Conservation (phyloP, 1,284 basidiomycete genomes). For the Ustilago nuda region DNA sequence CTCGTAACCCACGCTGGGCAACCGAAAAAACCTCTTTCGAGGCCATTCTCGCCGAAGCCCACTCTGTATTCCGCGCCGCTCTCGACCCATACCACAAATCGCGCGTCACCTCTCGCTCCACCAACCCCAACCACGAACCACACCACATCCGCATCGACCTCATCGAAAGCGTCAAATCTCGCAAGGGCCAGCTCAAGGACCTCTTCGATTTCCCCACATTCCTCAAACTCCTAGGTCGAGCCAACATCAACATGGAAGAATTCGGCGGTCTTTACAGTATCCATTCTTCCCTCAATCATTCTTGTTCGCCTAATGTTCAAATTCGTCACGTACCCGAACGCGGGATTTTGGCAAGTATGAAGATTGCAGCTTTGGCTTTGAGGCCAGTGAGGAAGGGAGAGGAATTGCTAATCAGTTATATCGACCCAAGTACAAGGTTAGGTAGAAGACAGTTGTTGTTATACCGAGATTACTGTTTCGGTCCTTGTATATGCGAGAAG, state of each 20-base stretch:
- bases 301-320: slow-evolving; percentile 81
- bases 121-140: slow-evolving; percentile 74
- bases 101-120: slow-evolving; percentile 78
- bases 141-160: slow-evolving; percentile 74
- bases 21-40: slow-evolving; percentile 50
- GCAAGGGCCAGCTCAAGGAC: slow-evolving; percentile 73
- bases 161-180: slow-evolving; percentile 67
- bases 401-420: slow-evolving; percentile 80
- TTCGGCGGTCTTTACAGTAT: slow-evolving; percentile 87
- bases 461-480: slow-evolving; percentile 69
- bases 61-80: slow-evolving; percentile 33
- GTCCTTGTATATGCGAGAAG: slow-evolving; percentile 76
- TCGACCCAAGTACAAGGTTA: slow-evolving; percentile 76
- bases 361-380: slow-evolving; percentile 79
- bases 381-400: slow-evolving; percentile 77
- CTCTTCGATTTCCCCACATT: slow-evolving; percentile 82
- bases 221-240: slow-evolving; percentile 79
- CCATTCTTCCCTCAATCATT: slow-evolving; percentile 88
- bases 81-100: slow-evolving; percentile 52
- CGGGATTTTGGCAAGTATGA: slow-evolving; percentile 73
- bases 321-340: slow-evolving; percentile 77
- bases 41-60: slow-evolving; percentile 31
- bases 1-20: slow-evolving; percentile 61
- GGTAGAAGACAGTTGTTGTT: slow-evolving; percentile 75
- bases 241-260: slow-evolving; percentile 86